phyloP scores from a whole-genome alignment of 768 basidiomycete genomes.

The Tephrocybe sp. region DNA sequence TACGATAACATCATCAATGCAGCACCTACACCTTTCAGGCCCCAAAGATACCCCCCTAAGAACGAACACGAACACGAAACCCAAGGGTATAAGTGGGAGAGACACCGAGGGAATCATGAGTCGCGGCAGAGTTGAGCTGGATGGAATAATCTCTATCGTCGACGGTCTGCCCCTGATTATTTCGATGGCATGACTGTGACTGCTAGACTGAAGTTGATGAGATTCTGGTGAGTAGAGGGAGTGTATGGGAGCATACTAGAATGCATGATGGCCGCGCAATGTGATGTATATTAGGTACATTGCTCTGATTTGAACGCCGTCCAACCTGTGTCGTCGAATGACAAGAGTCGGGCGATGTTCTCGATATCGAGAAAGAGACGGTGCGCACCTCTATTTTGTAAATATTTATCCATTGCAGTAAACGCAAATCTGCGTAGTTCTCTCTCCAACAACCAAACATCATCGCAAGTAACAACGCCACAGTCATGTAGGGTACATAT shows the following conservation, averaged over 20 bases:
- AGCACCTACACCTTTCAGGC: too few relatives aligned
- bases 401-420: slow-evolving; percentile 46
- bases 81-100: too few relatives aligned
- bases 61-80: too few relatives aligned
- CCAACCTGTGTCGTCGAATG: slow-evolving; percentile 16
- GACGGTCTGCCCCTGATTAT: not conserved
- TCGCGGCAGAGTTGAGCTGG: too few relatives aligned
- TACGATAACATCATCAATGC: too few relatives aligned
- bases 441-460: slow-evolving; percentile 45
- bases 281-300: slow-evolving; percentile 20
- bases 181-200: too few relatives aligned
- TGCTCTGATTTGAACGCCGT: slow-evolving; percentile 29
- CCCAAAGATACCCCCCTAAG: too few relatives aligned
- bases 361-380: not conserved
- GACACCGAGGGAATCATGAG: too few relatives aligned
- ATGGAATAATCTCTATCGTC: too few relatives aligned
- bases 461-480: slow-evolving; percentile 44
- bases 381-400: slow-evolving; percentile 38
- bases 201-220: too few relatives aligned
- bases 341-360: too few relatives aligned
- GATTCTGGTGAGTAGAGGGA: not conserved
- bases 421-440: slow-evolving; percentile 46
- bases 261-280: not conserved
- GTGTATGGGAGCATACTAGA: not conserved
- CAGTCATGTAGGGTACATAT: slow-evolving; percentile 46